Percentiles rank a stretch among this genome's conserved stretches.
Conservation (phyloP, 2,329 filamentous ascomycete species). For the Xylariaceae sp. region DNA sequence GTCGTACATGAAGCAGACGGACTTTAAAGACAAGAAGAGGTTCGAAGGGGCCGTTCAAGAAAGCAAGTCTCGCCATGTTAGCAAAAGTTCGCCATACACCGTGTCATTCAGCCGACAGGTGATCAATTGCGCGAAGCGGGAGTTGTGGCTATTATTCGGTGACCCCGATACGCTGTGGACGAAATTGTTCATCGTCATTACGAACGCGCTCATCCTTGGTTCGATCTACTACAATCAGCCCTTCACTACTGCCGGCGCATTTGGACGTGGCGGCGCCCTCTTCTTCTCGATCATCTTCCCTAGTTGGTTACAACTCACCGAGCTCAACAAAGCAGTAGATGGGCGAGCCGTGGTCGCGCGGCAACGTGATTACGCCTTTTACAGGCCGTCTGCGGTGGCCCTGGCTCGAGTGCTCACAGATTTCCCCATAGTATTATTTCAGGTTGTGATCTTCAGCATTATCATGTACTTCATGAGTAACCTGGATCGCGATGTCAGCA, state of each 20-base stretch:
- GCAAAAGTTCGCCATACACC: constrained; percentile 70
- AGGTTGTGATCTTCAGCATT: constrained; percentile 64
- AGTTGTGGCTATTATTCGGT: constrained; percentile 74
- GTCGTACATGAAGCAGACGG: constrained; percentile 45
- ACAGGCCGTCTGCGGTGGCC: constrained; percentile 52
- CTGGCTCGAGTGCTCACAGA: constrained; percentile 56
- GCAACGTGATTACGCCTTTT: constrained; percentile 48
- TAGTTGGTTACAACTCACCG: constrained; percentile 66
- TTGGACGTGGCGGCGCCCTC: constrained; percentile 45
- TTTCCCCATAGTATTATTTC: constrained; percentile 58
- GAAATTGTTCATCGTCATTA: constrained; percentile 73
- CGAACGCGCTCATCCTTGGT: constrained; percentile 69
- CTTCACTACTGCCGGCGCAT: constrained; percentile 59
- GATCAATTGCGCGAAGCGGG: constrained; percentile 61
- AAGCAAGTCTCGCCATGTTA: constrained; percentile 63
- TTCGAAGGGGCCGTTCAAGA: constrained; percentile 64
- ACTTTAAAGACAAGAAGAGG: constrained; percentile 56
- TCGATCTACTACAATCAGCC: constrained; percentile 71
- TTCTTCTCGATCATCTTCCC: constrained; percentile 54
- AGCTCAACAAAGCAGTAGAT: constrained; percentile 72
- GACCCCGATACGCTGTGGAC: constrained; percentile 72
- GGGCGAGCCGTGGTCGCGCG: constrained; percentile 58
- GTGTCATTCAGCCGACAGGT: constrained; percentile 72
- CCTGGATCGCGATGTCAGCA: constrained; percentile 59
- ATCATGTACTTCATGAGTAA: constrained; percentile 76